phyloP scores from a whole-genome alignment of 2,329 filamentous ascomycete genomes.

The Catunica adiposa region DNA sequence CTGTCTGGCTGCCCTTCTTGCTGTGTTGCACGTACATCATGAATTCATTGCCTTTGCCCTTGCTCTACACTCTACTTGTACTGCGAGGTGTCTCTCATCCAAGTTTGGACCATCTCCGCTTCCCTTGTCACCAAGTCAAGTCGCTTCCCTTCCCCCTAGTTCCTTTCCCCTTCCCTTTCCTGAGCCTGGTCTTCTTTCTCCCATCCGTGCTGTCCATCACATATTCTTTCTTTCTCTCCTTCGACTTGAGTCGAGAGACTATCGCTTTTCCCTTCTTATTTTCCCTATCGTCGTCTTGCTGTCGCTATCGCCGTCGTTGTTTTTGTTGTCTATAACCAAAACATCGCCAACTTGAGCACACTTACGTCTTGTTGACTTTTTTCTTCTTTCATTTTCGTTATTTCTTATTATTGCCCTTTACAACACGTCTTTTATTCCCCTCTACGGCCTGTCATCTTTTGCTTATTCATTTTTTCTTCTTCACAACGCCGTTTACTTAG shows the following conservation, averaged over 20 bases:
- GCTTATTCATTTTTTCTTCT: slow-evolving; percentile 8
- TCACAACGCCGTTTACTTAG: not conserved
- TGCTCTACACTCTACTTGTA: not conserved
- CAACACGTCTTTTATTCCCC: not conserved
- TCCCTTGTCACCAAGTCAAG: no score
- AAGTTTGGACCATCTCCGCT: no score
- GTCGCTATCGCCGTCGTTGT: slow-evolving; percentile 4
- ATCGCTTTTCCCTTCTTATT: not conserved
- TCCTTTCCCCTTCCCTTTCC: not conserved
- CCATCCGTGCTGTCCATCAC: not conserved
- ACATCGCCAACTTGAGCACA: no score
- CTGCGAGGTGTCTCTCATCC: not conserved
- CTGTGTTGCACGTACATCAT: not conserved
- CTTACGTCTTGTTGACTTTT: no score
- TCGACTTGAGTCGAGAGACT: not conserved
- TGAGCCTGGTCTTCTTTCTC: not conserved
- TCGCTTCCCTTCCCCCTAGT: no score
- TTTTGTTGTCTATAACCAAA: not conserved
- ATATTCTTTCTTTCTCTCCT: not conserved
- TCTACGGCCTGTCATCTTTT: not conserved
- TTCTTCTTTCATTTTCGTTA: not conserved
- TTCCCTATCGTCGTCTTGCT: slow-evolving; percentile 4
- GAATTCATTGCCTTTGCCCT: not conserved
- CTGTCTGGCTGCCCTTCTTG: not conserved
- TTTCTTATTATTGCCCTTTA: not conserved